These are phyloP conservation scores for Boechera retrofracta DNA, from an alignment of 345 rosid genomes.

Conservation along the genomic window DNA sequence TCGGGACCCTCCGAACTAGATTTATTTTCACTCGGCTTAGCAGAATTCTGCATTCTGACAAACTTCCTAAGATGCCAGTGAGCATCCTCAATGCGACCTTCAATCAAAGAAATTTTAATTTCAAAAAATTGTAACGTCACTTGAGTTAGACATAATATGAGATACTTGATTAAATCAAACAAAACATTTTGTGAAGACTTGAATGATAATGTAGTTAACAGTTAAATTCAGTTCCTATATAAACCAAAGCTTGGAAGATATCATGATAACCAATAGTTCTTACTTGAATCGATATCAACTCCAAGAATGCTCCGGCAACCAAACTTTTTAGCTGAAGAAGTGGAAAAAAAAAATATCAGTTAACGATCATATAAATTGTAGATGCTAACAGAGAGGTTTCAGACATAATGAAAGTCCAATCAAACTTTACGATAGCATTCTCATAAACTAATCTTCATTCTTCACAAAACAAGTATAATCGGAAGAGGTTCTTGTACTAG, in stretches of 20 bases:
- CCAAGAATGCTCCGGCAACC: constrained; percentile 83
- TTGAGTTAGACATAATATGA: too few relatives aligned
- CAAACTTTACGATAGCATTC: background rate
- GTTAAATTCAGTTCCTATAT: too few relatives aligned
- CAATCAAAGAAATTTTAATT: constrained; percentile 19
- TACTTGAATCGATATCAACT: constrained; percentile 89
- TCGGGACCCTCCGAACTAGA: constrained; percentile 39
- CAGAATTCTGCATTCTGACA: constrained; percentile 48
- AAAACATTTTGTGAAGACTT: too few relatives aligned
- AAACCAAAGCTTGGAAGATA: background rate
- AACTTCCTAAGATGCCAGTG: constrained; percentile 71
- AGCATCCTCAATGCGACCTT: constrained; percentile 79
- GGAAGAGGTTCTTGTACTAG: background rate
- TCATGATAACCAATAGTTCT: constrained; percentile 36
- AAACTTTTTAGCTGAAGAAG: constrained; percentile 72
- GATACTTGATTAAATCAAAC: too few relatives aligned
- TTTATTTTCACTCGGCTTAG: constrained; percentile 43
- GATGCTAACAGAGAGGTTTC: background rate
- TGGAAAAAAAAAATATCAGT: background rate
- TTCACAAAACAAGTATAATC: background rate
- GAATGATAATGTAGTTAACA: too few relatives aligned
- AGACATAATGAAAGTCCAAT: background rate
- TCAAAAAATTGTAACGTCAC: too few relatives aligned
- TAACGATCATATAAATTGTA: background rate
- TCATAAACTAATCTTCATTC: background rate